Conservation (phyloP, 305 asterid species). For the Solanum hybrid region DNA sequence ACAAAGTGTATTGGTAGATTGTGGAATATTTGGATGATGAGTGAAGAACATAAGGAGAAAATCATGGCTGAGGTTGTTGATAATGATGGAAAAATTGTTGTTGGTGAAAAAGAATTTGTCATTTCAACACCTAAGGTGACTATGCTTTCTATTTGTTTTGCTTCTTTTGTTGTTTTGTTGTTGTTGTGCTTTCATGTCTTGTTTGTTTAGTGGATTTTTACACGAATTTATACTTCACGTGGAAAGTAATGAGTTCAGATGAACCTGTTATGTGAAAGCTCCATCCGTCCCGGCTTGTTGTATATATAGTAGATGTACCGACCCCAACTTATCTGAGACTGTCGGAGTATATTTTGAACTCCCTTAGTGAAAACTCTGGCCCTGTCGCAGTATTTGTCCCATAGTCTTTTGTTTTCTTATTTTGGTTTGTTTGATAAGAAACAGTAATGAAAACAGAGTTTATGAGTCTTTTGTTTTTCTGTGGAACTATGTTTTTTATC, state of each 20-base stretch:
- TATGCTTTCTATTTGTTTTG: neutral
- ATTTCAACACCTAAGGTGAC: conserved; percentile 19
- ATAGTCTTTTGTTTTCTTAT: neutral
- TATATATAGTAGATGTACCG: neutral
- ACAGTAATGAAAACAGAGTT: neutral
- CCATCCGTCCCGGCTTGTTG: neutral
- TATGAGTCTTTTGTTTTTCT: neutral
- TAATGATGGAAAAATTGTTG: neutral
- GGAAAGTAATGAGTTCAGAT: neutral
- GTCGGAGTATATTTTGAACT: neutral
- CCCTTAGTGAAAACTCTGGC: neutral
- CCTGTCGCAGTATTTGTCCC: neutral
- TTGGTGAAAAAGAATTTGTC: conserved; percentile 18
- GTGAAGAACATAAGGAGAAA: conserved; percentile 1
- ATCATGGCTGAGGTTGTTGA: conserved; percentile 3
- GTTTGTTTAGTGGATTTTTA: neutral
- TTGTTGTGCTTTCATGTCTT: neutral
- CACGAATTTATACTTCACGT: neutral
- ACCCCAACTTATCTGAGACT: neutral
- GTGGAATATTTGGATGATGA: conserved; percentile 5
- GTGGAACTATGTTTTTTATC: too few species aligned
- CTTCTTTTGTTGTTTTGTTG: neutral
- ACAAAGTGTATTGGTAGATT: neutral
- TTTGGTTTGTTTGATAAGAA: neutral
- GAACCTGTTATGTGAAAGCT: neutral